phyloP scores from a whole-genome alignment of 2,329 filamentous ascomycete genomes.

The Fusarium euwallaceae region DNA sequence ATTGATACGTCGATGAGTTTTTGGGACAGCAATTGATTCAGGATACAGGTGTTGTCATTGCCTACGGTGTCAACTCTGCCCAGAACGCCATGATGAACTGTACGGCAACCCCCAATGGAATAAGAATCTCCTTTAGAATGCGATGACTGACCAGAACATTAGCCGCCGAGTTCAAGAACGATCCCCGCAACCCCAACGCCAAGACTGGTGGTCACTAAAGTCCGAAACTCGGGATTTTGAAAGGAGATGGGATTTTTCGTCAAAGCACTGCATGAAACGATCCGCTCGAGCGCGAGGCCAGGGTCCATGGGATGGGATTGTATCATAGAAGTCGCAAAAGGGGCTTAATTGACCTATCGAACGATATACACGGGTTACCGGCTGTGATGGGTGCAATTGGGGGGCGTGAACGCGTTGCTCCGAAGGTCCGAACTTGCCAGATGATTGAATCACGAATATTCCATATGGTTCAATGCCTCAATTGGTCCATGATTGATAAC shows the following conservation, averaged over 20 bases:
- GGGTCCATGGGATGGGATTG: slow-evolving; percentile 51
- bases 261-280: slow-evolving; percentile 45
- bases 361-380: slow-evolving; percentile 31
- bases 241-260: slow-evolving; percentile 42
- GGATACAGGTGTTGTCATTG: slow-evolving; percentile 79
- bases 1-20: slow-evolving; percentile 38
- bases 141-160: slow-evolving; percentile 46
- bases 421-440: slow-evolving; percentile 12
- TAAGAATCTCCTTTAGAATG: neutral
- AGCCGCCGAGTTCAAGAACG: slow-evolving; percentile 98
- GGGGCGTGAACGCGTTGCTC: slow-evolving; percentile 7
- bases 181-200: slow-evolving; percentile 85
- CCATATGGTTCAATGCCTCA: neutral
- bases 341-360: slow-evolving; percentile 52
- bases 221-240: slow-evolving; percentile 12
- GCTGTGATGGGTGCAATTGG: slow-evolving; percentile 1
- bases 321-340: slow-evolving; percentile 58
- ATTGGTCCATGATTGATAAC: neutral
- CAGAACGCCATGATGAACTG: slow-evolving; percentile 82
- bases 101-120: slow-evolving; percentile 57
- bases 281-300: slow-evolving; percentile 42
- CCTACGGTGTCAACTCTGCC: slow-evolving; percentile 91
- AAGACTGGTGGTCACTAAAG: slow-evolving; percentile 64
- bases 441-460: neutral
- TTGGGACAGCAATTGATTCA: slow-evolving; percentile 44